Evolutionary conservation across 768 basidiomycete genomes (phyloP), one percentile per base, ranked within the genome.

Genomic region (Flagelloscypha sp.): DNA sequence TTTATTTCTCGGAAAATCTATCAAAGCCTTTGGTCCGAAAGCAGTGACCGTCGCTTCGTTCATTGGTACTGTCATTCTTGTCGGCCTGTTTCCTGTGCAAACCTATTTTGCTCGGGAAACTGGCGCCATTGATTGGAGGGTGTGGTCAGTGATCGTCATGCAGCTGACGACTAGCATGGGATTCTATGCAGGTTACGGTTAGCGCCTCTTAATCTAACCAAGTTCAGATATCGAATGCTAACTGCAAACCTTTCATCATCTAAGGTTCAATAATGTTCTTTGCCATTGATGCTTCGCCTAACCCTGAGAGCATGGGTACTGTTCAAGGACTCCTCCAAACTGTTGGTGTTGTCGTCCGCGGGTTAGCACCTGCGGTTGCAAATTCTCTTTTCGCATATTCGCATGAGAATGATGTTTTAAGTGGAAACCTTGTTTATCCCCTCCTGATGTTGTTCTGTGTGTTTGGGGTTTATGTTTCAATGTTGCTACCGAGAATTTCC

Each of bases 361-460:
- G 27, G 6, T 5, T 31, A 21, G 42, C 42, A n/a, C 42, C 42
- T 2, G 27, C 34, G 4, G 15, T 43, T 15, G 38, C 38, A 8
- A 35, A 37, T 2, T 39, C 42, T 1, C 15, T 43, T 3, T 43
- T 43, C 31, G 33, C 42, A 27, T 27, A 36, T 5, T 43, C 42
- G 3, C 71, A 76, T 27, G 62, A 70, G 24, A 60, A 62, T 35
- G 52, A 66, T 24, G 63, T 71, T 40, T 53, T 77, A 25, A 70
- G 69, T 4, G 79, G 79, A 3, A 54, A 65, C 38, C 53, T 81
- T 17, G 79, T 79, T 5, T 80, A 83, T 43, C n/a, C n/a, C n/a
- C n/a, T n/a, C n/a, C n/a, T n/a, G n/a, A n/a, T n/a, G n/a, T n/a
- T n/a, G n/a, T n/a, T n/a, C n/a, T n/a, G n/a, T n/a, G n/a, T n/a